Percentiles rank a stretch among this genome's conserved stretches.
phyloP scores from a whole-genome alignment of 2,329 filamentous ascomycete genomes.

The Neonectria sp. region DNA sequence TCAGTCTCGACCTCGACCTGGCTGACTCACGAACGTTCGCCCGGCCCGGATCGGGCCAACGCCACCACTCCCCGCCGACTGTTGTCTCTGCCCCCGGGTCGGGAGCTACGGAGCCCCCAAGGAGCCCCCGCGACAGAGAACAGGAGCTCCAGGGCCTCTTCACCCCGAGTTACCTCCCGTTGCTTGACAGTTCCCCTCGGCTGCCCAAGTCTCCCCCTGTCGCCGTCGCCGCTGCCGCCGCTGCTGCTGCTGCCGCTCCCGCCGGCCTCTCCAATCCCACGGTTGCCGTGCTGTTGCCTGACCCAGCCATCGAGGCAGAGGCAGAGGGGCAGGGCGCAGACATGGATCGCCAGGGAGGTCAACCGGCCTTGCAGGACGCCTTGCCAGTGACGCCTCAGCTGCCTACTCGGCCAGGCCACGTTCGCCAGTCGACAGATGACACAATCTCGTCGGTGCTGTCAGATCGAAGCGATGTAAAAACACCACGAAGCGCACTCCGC shows the following conservation, averaged over 20 bases:
- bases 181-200: conserved; percentile 65
- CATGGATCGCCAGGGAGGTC: conserved; percentile 40
- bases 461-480: conserved; percentile 65
- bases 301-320: conserved; percentile 40
- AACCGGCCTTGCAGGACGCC: conserved; percentile 35
- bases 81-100: conserved; percentile 48
- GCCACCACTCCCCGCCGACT: conserved; percentile 51
- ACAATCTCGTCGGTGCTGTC: conserved; percentile 67
- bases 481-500: conserved; percentile 70
- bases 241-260: conserved; percentile 29
- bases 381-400: conserved; percentile 37
- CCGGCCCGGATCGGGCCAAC: conserved; percentile 49
- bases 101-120: conserved; percentile 51
- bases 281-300: conserved; percentile 46
- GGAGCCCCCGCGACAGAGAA: conserved; percentile 69
- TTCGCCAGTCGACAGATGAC: conserved; percentile 62
- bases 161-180: conserved; percentile 73
- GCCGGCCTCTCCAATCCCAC: conserved; percentile 33
- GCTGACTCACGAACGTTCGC: conserved; percentile 55
- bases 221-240: conserved; percentile 2
- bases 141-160: conserved; percentile 74
- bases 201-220: conserved; percentile 39
- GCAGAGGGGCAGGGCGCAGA: conserved; percentile 41
- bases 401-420: conserved; percentile 52
- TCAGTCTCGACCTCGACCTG: conserved; percentile 53